A percentile compares a stretch with the other conserved stretches of the same genome.
phyloP scores from a whole-genome alignment of 495 filamentous ascomycete species.

The Penicillium salamii region DNA sequence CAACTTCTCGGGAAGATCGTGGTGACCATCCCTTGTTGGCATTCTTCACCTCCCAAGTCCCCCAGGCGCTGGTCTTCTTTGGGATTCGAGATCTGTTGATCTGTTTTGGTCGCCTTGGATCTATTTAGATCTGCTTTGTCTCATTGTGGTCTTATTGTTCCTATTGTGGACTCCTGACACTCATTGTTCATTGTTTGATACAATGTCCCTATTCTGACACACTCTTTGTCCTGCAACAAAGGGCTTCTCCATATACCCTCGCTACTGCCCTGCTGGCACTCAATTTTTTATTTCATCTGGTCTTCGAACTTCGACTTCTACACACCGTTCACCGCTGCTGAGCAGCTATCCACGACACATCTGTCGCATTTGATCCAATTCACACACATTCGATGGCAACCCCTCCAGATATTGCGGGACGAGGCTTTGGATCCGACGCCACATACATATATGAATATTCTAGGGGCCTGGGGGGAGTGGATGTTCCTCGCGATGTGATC shows the following conservation, averaged over 20 bases:
- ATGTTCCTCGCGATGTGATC: constrained; percentile 43
- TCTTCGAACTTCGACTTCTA: not conserved
- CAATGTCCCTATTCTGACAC: constrained; percentile 3
- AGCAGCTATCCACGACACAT: not conserved
- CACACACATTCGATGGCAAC: constrained; percentile 35
- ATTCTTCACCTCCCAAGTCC: too few species aligned
- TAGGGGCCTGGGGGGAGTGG: constrained; percentile 39
- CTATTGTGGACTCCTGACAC: not conserved
- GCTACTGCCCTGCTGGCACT: not conserved
- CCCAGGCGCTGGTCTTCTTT: too few species aligned
- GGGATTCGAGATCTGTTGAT: not conserved
- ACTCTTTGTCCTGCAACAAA: constrained; percentile 3
- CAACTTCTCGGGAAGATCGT: too few species aligned
- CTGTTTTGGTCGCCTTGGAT: not conserved
- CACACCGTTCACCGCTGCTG: not conserved
- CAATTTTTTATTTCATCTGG: not conserved
- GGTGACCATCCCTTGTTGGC: too few species aligned
- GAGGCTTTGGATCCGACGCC: constrained; percentile 33
- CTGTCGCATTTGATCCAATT: not conserved
- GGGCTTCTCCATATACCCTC: not conserved
- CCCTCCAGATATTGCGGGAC: constrained; percentile 26
- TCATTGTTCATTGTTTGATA: constrained; percentile 6
- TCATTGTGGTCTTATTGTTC: too few species aligned
- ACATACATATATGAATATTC: constrained; percentile 47
- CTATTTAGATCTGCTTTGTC: not conserved